These are phyloP conservation scores for Suillus placidus DNA, from an alignment of 768 basidiomycete genomes.

Conservation along the genomic window DNA sequence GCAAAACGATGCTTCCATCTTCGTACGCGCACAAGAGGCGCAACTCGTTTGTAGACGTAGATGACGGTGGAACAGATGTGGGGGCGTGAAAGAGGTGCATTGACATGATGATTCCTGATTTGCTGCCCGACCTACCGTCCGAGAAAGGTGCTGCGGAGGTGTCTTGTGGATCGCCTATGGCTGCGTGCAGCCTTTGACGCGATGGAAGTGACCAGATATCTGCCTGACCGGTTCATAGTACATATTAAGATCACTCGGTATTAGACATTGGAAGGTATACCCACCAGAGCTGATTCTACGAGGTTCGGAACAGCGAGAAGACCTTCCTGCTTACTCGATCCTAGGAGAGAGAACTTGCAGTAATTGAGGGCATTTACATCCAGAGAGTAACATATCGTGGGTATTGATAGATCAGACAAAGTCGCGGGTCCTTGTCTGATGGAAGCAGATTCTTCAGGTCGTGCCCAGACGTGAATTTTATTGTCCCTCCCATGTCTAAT, in stretches of 20 bases:
- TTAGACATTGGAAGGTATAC: slow-evolving; percentile 17
- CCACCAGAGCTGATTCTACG: slow-evolving; percentile 81
- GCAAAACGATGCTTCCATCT: slow-evolving; percentile 52
- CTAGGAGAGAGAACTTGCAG: slow-evolving; percentile 77
- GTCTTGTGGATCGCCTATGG: slow-evolving; percentile 64
- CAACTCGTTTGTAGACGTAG: slow-evolving; percentile 44
- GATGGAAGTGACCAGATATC: slow-evolving; percentile 85
- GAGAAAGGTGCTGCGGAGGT: slow-evolving; percentile 24
- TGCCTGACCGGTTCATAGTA: slow-evolving; percentile 48
- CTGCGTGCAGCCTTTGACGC: slow-evolving; percentile 73
- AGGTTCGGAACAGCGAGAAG: slow-evolving; percentile 86
- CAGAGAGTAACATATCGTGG: slow-evolving; percentile 64
- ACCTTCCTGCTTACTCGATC: slow-evolving; percentile 34
- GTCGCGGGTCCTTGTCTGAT: slow-evolving; percentile 47
- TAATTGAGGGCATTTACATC: slow-evolving; percentile 94
- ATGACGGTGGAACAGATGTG: slow-evolving; percentile 33
- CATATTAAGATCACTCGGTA: not conserved
- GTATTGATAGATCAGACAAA: too few species aligned
- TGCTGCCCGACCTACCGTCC: slow-evolving; percentile 39
- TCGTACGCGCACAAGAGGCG: slow-evolving; percentile 80
- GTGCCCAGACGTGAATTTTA: slow-evolving; percentile 75
- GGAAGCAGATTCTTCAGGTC: slow-evolving; percentile 49
- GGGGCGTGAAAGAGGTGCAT: slow-evolving; percentile 60
- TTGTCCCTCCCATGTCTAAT: slow-evolving; percentile 82
- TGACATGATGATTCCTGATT: slow-evolving; percentile 90